Evolutionary conservation across 495 filamentous ascomycete species (phyloP), one percentile per base, ranked within the genome.

Genomic region (Penicillium arizonense): DNA sequence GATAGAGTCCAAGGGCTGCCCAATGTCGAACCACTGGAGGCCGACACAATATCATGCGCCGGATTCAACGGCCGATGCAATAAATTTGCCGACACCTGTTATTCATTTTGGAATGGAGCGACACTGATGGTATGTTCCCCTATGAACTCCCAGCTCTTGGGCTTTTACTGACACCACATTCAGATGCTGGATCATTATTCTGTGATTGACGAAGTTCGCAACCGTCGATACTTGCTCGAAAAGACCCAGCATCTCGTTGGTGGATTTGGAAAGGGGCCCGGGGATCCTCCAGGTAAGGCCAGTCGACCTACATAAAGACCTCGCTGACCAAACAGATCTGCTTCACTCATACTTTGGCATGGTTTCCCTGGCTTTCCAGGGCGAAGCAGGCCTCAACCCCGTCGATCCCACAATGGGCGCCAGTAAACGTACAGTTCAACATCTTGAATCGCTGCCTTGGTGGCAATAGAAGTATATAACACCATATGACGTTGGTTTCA

Each of bases 71-170:
- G 94, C 38, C 83, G 94, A 32, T 81, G 79, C 54, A 96, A 96
- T 72, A 98, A 98, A 64, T 67, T 82, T 11, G 85, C 86, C 16
- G 94, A 98, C 71, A 97, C 93, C 2, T 98, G 94, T 69, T 97
- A 98, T 69, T 84, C 81, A 5, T 98, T 91, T 76, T 98, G 94
- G 94, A 88, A 87, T 2, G 77, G 77, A 24, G 91, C 81, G 10
- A 82, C 89, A 5, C 68, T 97, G 6, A 72, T 69, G 44, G 82
- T 89, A 74, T 57, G 75, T 43, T 40, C 30, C 23, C 6, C 13
- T 37, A 7, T 16, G 1, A 11, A 30, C 11, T 33, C 42, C 38
- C 28, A 24, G 1, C 23, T 5, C 20, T 44, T 41, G 20, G 7
- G 2, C 28, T 2, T 14, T 44, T 21, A 41, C 47, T 66, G 37